These are phyloP conservation scores for Strobilomyces dryophilus DNA, from an alignment of 768 basidiomycete genomes.

Conservation along the genomic window DNA sequence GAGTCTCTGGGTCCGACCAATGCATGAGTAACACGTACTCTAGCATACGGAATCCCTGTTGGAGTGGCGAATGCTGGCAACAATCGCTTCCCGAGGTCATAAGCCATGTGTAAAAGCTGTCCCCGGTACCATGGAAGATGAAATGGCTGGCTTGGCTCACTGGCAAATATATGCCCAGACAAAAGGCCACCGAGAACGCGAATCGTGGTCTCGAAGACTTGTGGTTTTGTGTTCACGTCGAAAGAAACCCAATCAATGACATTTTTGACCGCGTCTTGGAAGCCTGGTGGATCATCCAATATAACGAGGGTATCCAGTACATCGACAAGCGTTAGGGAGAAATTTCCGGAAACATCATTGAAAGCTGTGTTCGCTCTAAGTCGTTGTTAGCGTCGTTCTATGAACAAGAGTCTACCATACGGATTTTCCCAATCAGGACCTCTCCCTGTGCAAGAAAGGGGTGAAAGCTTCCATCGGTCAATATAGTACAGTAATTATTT, in stretches of 20 bases:
- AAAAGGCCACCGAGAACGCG: slow-evolving; percentile 88
- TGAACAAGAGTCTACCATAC: slow-evolving; percentile 42
- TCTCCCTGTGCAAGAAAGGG: slow-evolving; percentile 79
- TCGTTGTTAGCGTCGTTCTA: slow-evolving; percentile 11
- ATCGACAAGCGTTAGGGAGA: slow-evolving; percentile 78
- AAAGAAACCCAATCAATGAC: slow-evolving; percentile 83
- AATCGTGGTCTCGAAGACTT: slow-evolving; percentile 97
- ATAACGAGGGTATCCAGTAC: slow-evolving; percentile 88
- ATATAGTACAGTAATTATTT: slow-evolving; percentile 1
- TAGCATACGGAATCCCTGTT: slow-evolving; percentile 89
- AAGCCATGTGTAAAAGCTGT: slow-evolving; percentile 75
- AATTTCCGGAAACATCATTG: slow-evolving; percentile 96
- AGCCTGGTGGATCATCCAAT: slow-evolving; percentile 72
- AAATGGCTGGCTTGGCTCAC: slow-evolving; percentile 59
- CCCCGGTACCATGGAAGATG: slow-evolving; percentile 80
- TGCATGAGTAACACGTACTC: slow-evolving; percentile 43
- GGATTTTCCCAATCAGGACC: slow-evolving; percentile 86
- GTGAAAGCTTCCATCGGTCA: slow-evolving; percentile 59
- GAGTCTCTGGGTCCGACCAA: not conserved
- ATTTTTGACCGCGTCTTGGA: slow-evolving; percentile 79
- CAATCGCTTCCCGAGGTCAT: slow-evolving; percentile 82
- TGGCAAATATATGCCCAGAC: slow-evolving; percentile 83
- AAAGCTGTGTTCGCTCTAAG: slow-evolving; percentile 63
- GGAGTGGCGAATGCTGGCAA: slow-evolving; percentile 90
- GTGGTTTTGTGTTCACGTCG: slow-evolving; percentile 93